Evolutionary conservation across 352 stramenopile species (phyloP).

Genomic region (Phytophthora nicotianae): DNA sequence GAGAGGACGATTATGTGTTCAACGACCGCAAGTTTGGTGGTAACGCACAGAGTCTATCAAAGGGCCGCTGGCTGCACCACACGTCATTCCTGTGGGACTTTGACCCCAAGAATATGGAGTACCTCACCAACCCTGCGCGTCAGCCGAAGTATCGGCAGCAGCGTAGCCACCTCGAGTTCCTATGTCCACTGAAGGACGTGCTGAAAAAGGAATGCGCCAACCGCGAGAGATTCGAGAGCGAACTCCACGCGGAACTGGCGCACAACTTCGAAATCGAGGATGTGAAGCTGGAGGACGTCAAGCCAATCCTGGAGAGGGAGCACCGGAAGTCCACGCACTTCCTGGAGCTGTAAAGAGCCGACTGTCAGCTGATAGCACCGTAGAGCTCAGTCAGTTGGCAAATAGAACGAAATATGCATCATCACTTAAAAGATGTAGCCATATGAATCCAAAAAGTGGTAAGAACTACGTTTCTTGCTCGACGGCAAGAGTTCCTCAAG

Average conservation of each 20-base stretch:
- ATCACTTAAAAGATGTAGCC: conserved; percentile 29
- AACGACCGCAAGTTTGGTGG: conserved; percentile 95
- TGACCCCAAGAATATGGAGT: conserved; percentile 93
- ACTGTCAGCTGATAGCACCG: conserved; percentile 6
- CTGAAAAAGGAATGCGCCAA: conserved; percentile 44
- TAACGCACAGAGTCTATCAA: conserved; percentile 97
- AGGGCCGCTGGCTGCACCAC: conserved; percentile 96
- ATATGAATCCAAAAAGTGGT: conserved; percentile 26
- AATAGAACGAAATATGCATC: conserved; percentile 17
- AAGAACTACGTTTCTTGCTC: conserved; percentile 23
- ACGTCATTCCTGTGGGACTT: conserved; percentile 98
- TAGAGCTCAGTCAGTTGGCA: conserved; percentile 17
- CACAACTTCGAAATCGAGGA: conserved; percentile 68
- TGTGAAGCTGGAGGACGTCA: conserved; percentile 50
- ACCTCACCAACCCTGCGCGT: conserved; percentile 94
- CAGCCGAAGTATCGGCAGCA: conserved; percentile 94
- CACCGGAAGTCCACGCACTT: conserved; percentile 75
- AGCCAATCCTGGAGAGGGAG: conserved; percentile 53
- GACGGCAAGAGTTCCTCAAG: not conserved
- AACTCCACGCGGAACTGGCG: conserved; percentile 53
- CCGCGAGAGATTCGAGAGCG: conserved; percentile 48
- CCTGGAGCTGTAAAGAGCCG: conserved; percentile 46
- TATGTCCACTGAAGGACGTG: conserved; percentile 90
- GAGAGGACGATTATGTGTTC: conserved; percentile 97
- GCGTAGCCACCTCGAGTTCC: conserved; percentile 93